These are phyloP conservation scores for Trichoderma koningiopsis DNA, from an alignment of 2,329 filamentous ascomycete species.

Conservation along the genomic window DNA sequence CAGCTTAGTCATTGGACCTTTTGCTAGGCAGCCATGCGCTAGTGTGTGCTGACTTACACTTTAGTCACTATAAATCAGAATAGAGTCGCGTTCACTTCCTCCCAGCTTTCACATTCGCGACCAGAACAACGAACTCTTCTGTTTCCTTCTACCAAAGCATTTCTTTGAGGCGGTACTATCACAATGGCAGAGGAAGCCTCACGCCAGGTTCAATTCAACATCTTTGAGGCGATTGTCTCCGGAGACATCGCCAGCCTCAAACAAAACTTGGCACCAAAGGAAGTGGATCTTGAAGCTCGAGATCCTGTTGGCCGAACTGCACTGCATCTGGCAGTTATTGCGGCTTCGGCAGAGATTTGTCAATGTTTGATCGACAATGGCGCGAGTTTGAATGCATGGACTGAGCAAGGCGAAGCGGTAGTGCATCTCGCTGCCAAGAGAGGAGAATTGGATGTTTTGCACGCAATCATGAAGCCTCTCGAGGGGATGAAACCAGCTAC, in stretches of 20 bases:
- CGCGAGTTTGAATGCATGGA: neutral
- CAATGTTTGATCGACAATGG: neutral
- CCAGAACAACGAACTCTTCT: neutral
- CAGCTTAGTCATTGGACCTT: neutral
- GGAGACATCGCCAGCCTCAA: neutral
- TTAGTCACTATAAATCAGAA: neutral
- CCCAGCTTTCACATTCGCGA: too few relatives aligned
- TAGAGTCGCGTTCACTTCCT: neutral
- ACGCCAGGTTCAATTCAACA: too few relatives aligned
- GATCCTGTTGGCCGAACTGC: constrained; percentile 5
- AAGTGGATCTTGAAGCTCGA: neutral
- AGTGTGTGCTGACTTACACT: neutral
- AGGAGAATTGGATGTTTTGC: constrained; percentile 3
- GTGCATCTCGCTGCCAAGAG: constrained; percentile 13
- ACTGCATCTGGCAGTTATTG: neutral
- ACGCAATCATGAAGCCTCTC: neutral
- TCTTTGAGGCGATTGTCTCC: neutral
- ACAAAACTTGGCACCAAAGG: neutral
- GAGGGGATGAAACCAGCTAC: neutral
- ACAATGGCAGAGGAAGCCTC: neutral
- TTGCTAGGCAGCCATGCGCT: neutral
- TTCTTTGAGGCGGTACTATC: too few relatives aligned
- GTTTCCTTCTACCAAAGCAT: neutral
- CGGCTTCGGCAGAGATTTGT: neutral
- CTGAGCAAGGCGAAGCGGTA: constrained; percentile 5